Base-by-base conservation (phyloP, 2,329 filamentous ascomycete genomes). In the Decorospora gaudefroyi region DNA sequence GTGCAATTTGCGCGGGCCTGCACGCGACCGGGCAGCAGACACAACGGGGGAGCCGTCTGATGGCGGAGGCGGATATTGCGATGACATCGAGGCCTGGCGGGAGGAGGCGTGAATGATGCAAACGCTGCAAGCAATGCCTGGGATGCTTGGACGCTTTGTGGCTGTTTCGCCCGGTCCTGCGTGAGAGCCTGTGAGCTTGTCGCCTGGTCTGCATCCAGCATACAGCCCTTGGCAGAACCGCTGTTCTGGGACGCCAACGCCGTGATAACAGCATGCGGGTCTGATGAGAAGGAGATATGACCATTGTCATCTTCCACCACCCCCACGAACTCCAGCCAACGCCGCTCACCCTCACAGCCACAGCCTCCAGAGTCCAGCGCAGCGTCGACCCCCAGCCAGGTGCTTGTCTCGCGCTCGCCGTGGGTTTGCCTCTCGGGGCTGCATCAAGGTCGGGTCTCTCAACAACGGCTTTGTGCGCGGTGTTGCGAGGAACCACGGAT, bases 201-300 rank as follows among this genome's bases (percentile, higher is more conserved):
- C 50, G 47, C 49, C 46, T 58, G 47, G 54, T 59, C 53, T 51
- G 52, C 55, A 58, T 35, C 38, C 30, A n/a, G n/a, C n/a, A n/a
- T n/a, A n/a, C n/a, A n/a, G n/a, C n/a, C 33, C 62, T 65, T 65
- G 62, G 64, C 63, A 41, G 21, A 56, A 59, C 65, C 64, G 54
- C 46, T 55, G 44, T 49, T 50, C 41, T 55, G 64, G 62, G 53
- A 51, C n/a, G n/a, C 37, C 37, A 21, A 30, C 36, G 46, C 37
- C 37, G 44, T 61, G 65, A 69, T 69, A 69, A 67, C 64, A 60
- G 47, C 50, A 55, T 53, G 49, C 50, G 46, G 48, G 53, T 51
- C 42, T 57, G 62, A 61, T 64, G 64, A 57, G 57, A 59, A 47
- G n/a, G 49, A 46, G 59, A 64, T 65, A 67, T 68, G 64, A 68